phyloP scores from a whole-genome alignment of 495 filamentous ascomycete species.

The Penicillium canariense region DNA sequence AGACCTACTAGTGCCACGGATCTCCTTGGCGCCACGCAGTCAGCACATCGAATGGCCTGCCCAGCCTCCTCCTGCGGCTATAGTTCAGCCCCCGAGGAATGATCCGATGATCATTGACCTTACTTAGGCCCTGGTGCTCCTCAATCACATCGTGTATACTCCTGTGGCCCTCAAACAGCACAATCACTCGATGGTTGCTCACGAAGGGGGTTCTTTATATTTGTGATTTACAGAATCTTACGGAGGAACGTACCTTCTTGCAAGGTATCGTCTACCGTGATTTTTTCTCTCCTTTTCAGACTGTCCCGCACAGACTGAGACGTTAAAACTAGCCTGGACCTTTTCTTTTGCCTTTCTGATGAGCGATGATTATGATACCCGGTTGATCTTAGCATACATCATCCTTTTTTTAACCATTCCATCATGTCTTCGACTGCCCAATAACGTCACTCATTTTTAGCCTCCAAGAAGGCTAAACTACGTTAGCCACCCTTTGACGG shows the following conservation, averaged over 20 bases:
- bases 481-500: too few relatives aligned
- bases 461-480: too few relatives aligned
- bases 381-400: slow-evolving; percentile 12
- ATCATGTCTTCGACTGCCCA: too few relatives aligned
- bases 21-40: too few relatives aligned
- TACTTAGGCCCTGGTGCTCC: background rate
- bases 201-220: too few relatives aligned
- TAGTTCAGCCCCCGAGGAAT: background rate
- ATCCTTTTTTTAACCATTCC: too few relatives aligned
- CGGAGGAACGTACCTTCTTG: too few relatives aligned
- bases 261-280: too few relatives aligned
- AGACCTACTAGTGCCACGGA: too few relatives aligned
- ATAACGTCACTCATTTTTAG: too few relatives aligned
- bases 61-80: background rate
- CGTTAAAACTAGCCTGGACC: background rate
- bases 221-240: too few relatives aligned
- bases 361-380: slow-evolving; percentile 13
- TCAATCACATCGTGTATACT: background rate
- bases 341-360: slow-evolving; percentile 6
- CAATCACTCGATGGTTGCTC: background rate
- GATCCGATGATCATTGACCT: background rate
- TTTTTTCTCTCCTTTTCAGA: background rate
- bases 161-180: background rate
- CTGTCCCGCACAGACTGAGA: background rate
- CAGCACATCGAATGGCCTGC: background rate